Conservation (phyloP, 2,329 filamentous ascomycete genomes). For the Albifimbria verrucaria region DNA sequence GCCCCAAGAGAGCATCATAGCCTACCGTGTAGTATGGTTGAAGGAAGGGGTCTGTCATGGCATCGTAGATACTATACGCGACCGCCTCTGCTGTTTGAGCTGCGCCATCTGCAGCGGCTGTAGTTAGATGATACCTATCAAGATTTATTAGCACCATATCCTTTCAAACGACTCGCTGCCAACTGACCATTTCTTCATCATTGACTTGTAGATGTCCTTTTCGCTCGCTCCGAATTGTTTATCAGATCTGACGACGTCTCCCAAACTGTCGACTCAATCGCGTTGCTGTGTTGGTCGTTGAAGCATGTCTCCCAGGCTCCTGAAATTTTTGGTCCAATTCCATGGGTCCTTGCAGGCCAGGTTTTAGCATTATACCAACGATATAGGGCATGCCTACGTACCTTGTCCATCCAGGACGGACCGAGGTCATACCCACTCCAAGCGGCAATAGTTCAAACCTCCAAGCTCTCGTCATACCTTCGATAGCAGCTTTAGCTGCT, state of each 20-base stretch:
- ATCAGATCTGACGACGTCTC: background rate
- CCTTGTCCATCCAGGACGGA: background rate
- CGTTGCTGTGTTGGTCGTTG: background rate
- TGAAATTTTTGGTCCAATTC: background rate
- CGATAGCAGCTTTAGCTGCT: constrained; percentile 1
- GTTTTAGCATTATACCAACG: too few species aligned
- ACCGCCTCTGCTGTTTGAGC: background rate
- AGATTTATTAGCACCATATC: background rate
- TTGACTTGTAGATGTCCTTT: background rate
- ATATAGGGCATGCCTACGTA: background rate
- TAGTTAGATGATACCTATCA: background rate
- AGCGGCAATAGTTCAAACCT: background rate
- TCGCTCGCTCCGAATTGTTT: background rate
- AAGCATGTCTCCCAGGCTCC: background rate
- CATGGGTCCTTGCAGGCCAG: background rate
- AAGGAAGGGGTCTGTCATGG: background rate
- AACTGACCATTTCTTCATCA: constrained; percentile 1
- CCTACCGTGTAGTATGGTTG: background rate
- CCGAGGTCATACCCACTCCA: background rate
- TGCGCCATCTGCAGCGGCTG: background rate
- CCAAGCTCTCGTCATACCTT: constrained; percentile 1
- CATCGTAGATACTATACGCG: background rate
- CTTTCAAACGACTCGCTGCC: background rate
- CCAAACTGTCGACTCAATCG: constrained; percentile 1
- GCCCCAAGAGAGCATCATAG: background rate